Evolutionary conservation across 495 filamentous ascomycete species (phyloP), one percentile per base, ranked within the genome.

Genomic region (Aspergillus saccharolyticus): DNA sequence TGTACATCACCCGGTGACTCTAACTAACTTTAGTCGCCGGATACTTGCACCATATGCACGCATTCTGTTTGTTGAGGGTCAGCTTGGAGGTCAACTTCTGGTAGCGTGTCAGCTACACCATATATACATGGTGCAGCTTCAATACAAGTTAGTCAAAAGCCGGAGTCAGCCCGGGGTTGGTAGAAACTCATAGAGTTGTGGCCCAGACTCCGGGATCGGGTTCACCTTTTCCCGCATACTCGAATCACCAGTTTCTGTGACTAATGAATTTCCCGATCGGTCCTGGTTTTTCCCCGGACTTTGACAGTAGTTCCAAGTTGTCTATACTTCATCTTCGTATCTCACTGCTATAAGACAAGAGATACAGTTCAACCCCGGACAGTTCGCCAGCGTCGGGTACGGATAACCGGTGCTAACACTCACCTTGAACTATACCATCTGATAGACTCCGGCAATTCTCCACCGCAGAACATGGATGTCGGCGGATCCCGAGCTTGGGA

Each of bases 401-500:
- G 14, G 10, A 5, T 5, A 12, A 39, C 33, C 14, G 33, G 12
- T 39, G 33, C 10, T 39, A 5, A 12, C 33, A 39, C 12, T 39
- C 33, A 39, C 33, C 12, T 39, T 12, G 33, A 39, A 6, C 33
- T 39, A 15, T 39, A 39, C 33, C 7, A 12, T 2, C 5, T 9
- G 33, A 39, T 39, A 28, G 8, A 20, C 20, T 4, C 20, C 44
- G 19, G 18, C 47, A 17, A 9, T n/a, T 5, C 47, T 10, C 47
- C 21, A 4, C 16, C 14, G 4, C 16, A 3, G n/a, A 28, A 19
- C 4, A 50, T 50, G 47, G 47, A 50, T 25, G 17, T 53, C 51
- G 51, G 51, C 51, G 51, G 51, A 46, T 18, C 43, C 53, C 53
- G 44, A 50, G 4, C 53, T 9, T 22, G 53, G 25, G 22, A 15